These are phyloP conservation scores for Tulasnella sp. DNA, from an alignment of 768 basidiomycete species.

Conservation along the genomic window DNA sequence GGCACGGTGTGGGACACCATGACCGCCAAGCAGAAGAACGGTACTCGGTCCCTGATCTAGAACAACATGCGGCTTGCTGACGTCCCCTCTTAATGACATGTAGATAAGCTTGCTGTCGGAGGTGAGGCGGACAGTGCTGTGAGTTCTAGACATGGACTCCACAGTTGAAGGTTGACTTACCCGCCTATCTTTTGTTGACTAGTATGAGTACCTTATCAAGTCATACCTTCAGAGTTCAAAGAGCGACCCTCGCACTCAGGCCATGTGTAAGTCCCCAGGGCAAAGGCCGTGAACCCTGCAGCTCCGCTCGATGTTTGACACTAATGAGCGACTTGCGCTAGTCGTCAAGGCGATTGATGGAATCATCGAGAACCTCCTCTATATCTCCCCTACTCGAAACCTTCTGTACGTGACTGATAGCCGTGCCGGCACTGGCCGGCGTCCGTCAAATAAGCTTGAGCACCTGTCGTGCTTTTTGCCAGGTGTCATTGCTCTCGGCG, in stretches of 20 bases:
- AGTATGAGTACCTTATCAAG: constrained; percentile 15
- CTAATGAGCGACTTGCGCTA: too few species aligned
- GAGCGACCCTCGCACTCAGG: constrained; percentile 1
- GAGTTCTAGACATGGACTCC: background rate
- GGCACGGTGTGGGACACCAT: constrained; percentile 46
- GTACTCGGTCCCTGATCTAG: constrained; percentile 26
- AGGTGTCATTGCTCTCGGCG: constrained; percentile 62
- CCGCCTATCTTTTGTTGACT: background rate
- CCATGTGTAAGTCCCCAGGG: constrained; percentile 10
- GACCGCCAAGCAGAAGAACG: constrained; percentile 34
- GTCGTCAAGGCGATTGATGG: constrained; percentile 20
- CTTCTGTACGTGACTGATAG: constrained; percentile 60
- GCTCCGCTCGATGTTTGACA: too few species aligned
- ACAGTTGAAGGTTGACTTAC: too few species aligned
- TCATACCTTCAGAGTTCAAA: constrained; percentile 9
- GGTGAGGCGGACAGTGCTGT: constrained; percentile 53
- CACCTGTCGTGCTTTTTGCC: constrained; percentile 73
- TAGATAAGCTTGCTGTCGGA: constrained; percentile 42
- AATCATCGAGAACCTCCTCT: constrained; percentile 40
- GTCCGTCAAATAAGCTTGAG: constrained; percentile 38
- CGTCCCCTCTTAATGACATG: constrained; percentile 4
- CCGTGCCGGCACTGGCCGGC: background rate
- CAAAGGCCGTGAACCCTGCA: too few species aligned
- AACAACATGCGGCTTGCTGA: background rate
- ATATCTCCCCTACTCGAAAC: constrained; percentile 49